phyloP scores from a whole-genome alignment of 768 basidiomycete species.

The Sutorius australiensis region DNA sequence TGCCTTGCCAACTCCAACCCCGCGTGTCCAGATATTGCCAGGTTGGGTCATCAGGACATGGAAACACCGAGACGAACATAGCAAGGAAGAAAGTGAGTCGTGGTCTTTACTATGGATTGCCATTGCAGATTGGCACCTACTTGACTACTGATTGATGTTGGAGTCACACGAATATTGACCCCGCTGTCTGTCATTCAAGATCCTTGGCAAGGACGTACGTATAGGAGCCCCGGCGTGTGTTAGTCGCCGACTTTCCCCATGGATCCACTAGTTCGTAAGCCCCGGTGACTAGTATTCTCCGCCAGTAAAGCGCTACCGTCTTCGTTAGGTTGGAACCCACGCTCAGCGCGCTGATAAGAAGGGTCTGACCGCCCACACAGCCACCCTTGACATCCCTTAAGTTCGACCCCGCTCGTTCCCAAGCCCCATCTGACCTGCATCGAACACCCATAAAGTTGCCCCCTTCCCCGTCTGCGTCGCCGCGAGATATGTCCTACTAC shows the following conservation, averaged over 20 bases:
- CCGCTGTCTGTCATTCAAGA: neutral
- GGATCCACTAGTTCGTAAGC: neutral
- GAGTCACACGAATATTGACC: neutral
- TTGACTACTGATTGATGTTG: too few relatives aligned
- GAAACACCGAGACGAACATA: neutral
- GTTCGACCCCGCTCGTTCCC: constrained; percentile 3
- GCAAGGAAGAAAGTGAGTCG: neutral
- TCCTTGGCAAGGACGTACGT: neutral
- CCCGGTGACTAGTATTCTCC: neutral
- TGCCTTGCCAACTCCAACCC: neutral
- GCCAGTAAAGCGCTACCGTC: neutral
- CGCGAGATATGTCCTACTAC: constrained; percentile 25
- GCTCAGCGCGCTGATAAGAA: neutral
- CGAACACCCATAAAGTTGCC: neutral
- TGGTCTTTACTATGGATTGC: neutral
- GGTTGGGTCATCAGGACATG: neutral
- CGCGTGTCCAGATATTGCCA: neutral
- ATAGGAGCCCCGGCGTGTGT: neutral
- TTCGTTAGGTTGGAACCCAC: neutral
- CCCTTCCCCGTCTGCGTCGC: neutral
- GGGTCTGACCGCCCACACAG: constrained; percentile 11
- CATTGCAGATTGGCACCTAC: neutral
- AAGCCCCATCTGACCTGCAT: constrained; percentile 1
- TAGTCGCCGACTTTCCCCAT: neutral
- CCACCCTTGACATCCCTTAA: constrained; percentile 21